Base-by-base conservation (phyloP, 345 rosid genomes). In the Salix purpurea region DNA sequence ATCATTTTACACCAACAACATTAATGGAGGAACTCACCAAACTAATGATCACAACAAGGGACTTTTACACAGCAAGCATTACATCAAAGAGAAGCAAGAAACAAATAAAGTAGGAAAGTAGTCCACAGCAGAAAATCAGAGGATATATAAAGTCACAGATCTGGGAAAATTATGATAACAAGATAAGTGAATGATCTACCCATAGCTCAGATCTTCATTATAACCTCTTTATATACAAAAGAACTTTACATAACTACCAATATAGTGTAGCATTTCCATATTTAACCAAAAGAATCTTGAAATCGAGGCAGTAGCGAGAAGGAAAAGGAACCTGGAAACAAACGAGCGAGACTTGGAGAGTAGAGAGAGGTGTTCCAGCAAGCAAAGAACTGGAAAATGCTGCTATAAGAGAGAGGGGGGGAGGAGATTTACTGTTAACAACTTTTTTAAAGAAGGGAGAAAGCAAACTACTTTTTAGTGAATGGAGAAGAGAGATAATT, bases 201-300 rank as follows among this genome's bases (percentile, higher is more conserved):
- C 65, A 73, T 70, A 80, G 30, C 82, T 80, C 85, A 81, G 86
- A 84, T 87, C 87, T 80, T 65, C 72, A 74, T 26, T 3, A 73
- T 26, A 42, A 42, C 46, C 46, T 3, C 13, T 42, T 42, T 42
- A 2, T 11, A 42, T 11, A 42, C 10, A 40, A 42, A 42, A 42
- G 46, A 46, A 66, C 73, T 71, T 76, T 48, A 67, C 15, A 52
- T 46, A 34, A 68, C 46, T 28, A 75, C 26, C 52, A 77, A 74
- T 65, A 77, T 30, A 60, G 62, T 71, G 52, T 14, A 14, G 52
- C 52, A 46, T 46, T 46, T 73, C 52, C 48, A 44, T 36, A 70
- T 65, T 19, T 6, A 74, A 62, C 69, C 46, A 40, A 36, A 70
- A 42, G 71, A 79, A 73, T 72, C 15, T 34, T 70, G 71, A 79